These are phyloP conservation scores for Kodamaea restingae DNA, from an alignment of 805 yeast genomes.

Conservation along the genomic window DNA sequence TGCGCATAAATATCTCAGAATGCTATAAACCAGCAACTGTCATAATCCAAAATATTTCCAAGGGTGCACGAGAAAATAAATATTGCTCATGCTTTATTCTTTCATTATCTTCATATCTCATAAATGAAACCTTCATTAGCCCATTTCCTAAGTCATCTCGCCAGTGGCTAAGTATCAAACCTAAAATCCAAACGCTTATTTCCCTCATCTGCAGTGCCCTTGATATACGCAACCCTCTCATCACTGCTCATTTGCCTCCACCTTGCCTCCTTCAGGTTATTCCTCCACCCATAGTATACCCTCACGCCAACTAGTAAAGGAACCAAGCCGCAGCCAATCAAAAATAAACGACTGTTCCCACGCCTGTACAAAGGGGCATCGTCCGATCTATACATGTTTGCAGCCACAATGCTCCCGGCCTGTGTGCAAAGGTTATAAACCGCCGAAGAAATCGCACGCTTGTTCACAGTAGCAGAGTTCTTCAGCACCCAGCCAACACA, in stretches of 20 bases:
- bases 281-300: constrained; percentile 39
- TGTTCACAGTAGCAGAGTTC: constrained; percentile 57
- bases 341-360: constrained; percentile 43
- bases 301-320: constrained; percentile 38
- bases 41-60: no score
- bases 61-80: no score
- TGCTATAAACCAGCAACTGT: no score
- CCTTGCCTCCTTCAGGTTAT: constrained; percentile 39
- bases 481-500: constrained; percentile 59
- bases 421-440: constrained; percentile 64
- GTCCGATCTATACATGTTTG: constrained; percentile 52
- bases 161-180: constrained; percentile 3
- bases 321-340: constrained; percentile 7
- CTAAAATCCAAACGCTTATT: constrained; percentile 52
- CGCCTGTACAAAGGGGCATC: constrained; percentile 59
- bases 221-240: constrained; percentile 47
- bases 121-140: no score
- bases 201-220: constrained; percentile 49
- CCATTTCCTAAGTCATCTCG: no score
- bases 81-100: no score
- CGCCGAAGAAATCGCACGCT: constrained; percentile 63
- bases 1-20: no score
- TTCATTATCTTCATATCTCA: not conserved
- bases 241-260: constrained; percentile 53
- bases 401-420: constrained; percentile 49